Conservation (phyloP, 169 alveolate species). For the Cryptosporidium sp. region DNA sequence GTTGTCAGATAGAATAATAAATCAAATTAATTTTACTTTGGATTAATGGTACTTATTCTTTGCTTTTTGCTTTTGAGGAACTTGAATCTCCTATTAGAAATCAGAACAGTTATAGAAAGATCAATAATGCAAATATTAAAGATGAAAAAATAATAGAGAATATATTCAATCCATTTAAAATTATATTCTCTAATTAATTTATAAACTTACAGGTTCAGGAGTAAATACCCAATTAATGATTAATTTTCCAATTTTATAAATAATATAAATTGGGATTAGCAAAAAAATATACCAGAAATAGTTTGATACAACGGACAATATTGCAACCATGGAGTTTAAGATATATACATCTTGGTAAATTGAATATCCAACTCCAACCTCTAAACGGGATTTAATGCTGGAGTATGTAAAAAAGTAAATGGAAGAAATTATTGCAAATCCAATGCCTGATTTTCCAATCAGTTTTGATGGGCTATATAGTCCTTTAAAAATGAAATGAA, state of each 20-base stretch:
- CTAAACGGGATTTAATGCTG: constrained; percentile 49
- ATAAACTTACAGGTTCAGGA: constrained; percentile 76
- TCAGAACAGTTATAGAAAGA: too few species aligned
- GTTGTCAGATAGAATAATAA: too few species aligned
- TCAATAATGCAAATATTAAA: too few species aligned
- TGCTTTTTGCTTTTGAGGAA: constrained; percentile 19
- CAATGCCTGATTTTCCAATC: constrained; percentile 11
- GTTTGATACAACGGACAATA: constrained; percentile 38
- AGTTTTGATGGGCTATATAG: constrained; percentile 18
- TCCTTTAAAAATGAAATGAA: constrained; percentile 31
- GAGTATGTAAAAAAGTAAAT: constrained; percentile 55
- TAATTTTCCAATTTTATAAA: constrained; percentile 25
- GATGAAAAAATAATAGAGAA: background rate
- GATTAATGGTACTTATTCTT: constrained; percentile 1
- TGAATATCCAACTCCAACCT: constrained; percentile 62
- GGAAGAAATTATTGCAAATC: constrained; percentile 14
- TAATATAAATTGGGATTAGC: constrained; percentile 47
- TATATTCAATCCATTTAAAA: background rate
- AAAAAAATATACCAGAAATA: constrained; percentile 67
- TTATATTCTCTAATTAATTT: background rate
- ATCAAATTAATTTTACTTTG: background rate
- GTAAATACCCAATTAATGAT: constrained; percentile 75
- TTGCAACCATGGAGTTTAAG: constrained; percentile 41
- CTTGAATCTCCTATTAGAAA: constrained; percentile 25
- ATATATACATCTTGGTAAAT: constrained; percentile 74